Base-by-base conservation (phyloP, 331 rosid genomes). In the Acacia pycnantha region DNA sequence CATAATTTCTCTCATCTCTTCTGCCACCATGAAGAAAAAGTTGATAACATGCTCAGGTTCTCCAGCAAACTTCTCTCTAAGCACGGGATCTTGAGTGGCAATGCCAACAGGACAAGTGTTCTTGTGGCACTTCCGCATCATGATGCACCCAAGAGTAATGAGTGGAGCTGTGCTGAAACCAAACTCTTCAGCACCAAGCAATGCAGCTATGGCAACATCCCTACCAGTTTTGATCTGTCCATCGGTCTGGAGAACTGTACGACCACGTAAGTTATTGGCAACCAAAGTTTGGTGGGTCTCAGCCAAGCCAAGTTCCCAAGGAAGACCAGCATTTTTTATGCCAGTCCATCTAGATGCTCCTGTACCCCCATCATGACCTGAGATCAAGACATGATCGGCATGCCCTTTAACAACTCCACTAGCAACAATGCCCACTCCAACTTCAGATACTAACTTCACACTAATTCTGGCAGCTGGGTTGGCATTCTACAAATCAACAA, bases 301-400 rank as follows among this genome's bases (percentile, higher is more conserved):
- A 54, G 97, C 97, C 87, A 92, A 79, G 31, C 97, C 97, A 74
- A 92, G 94, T 73, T 92, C 97, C 97, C 97, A 92, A 21, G 97
- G 97, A 37, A 92, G 97, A 65, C 97, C 97, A 54, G 97, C 97
- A 88, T 90, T 92, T 89, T 92, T 92, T 75, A 92, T 92, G 47
- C 97, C 97, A 70, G 97, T 92, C 97, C 97, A 92, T 86, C 97
- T 88, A 18, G 97, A 92, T 24, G 97, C 97, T 71, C 97, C 97
- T 22, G 97, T 92, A 7, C 97, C 97, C 84, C 97, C 97, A 81
- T 92, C 97, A 40, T 92, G 97, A 67, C 97, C 97, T 2, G 97
- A 86, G 77, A 92, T 92, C 82, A 92, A 74, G 40, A 92, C 94
- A 82, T 92, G 97, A 70, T 92, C 97, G 0, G 97, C 97, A 48